Evolutionary conservation across 1,284 basidiomycete genomes (phyloP).

Genomic region (Lignosus rhinocerotis): DNA sequence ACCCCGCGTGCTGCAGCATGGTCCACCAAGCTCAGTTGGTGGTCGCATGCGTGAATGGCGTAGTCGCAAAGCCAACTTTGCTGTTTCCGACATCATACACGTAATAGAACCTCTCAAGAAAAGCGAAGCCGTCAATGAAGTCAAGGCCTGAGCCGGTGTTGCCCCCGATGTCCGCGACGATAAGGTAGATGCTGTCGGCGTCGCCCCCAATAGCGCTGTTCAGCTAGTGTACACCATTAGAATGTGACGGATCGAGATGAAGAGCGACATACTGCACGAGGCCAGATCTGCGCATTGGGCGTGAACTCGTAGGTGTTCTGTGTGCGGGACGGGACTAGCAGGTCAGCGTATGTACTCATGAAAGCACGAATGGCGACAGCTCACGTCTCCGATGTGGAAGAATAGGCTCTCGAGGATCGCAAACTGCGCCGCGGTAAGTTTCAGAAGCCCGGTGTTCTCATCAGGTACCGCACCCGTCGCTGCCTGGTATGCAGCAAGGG

Average conservation of each 20-base stretch:
- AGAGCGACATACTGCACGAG: conserved; percentile 24
- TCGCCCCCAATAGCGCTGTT: conserved; percentile 33
- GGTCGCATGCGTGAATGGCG: conserved; percentile 38
- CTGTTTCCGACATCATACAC: conserved; percentile 35
- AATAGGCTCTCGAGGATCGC: conserved; percentile 28
- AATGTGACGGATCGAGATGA: neutral
- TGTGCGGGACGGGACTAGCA: neutral
- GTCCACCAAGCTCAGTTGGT: conserved; percentile 34
- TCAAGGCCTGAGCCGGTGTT: conserved; percentile 29
- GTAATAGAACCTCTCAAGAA: conserved; percentile 32
- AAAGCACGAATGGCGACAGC: neutral
- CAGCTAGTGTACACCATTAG: conserved; percentile 17
- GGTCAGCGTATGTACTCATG: no score
- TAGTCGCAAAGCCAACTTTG: conserved; percentile 45
- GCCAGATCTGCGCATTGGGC: conserved; percentile 31
- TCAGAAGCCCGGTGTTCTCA: conserved; percentile 26
- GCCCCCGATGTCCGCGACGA: conserved; percentile 28
- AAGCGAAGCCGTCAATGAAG: conserved; percentile 31
- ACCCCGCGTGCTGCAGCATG: no score
- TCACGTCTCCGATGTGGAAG: conserved; percentile 29
- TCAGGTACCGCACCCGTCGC: conserved; percentile 28
- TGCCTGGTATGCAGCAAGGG: conserved; percentile 22
- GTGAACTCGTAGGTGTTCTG: conserved; percentile 29
- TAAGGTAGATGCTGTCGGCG: conserved; percentile 28
- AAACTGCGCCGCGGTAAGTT: conserved; percentile 25